Conservation (phyloP, 2,329 filamentous ascomycete species). For the Dichotomopilus funicola region DNA sequence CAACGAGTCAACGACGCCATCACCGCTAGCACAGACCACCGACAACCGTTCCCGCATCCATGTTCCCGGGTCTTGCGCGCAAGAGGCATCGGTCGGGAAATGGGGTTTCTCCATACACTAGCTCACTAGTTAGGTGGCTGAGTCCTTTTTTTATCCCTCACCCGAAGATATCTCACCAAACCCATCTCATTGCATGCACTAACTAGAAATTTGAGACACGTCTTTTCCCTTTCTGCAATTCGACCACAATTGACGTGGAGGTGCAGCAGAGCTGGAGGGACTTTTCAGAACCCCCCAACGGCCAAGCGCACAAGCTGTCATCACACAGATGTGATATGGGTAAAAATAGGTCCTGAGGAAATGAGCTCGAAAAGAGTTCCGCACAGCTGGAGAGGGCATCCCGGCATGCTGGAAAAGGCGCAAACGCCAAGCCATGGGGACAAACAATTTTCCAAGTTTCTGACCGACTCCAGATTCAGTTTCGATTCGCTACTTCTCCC, state of each 20-base stretch:
- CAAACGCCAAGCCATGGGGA: neutral
- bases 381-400: neutral
- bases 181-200: slow-evolving; percentile 10
- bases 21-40: neutral
- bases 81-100: neutral
- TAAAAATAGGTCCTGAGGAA: neutral
- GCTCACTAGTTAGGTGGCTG: neutral
- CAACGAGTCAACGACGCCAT: neutral
- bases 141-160: neutral
- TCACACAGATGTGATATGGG: neutral
- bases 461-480: neutral
- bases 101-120: neutral
- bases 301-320: no score
- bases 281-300: no score
- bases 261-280: no score
- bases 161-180: neutral
- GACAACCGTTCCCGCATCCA: slow-evolving; percentile 5
- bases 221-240: no score
- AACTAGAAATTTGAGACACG: no score
- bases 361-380: neutral
- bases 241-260: no score
- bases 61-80: slow-evolving; percentile 10
- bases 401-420: neutral
- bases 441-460: slow-evolving; percentile 1
- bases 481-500: neutral